Evolutionary conservation across 352 stramenopile genomes (phyloP).

Genomic region (Phytophthora syringae): DNA sequence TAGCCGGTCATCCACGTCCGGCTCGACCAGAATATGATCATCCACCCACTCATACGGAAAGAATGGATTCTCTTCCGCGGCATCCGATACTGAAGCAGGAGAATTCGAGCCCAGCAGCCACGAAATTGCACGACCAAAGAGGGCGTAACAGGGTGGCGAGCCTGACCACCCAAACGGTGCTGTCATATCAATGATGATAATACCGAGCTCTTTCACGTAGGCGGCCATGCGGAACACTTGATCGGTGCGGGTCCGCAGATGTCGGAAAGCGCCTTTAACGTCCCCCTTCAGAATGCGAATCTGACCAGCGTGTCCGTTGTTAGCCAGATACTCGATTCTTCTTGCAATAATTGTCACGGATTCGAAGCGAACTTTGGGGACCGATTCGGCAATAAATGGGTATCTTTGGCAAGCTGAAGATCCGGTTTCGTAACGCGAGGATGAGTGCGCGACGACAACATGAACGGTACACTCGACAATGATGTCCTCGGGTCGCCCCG

Average conservation of each 20-base stretch:
- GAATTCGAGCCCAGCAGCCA: slow-evolving; percentile 14
- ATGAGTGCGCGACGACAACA: too few species aligned
- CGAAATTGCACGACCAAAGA: slow-evolving; percentile 16
- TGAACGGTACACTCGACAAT: too few species aligned
- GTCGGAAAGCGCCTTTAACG: slow-evolving; percentile 17
- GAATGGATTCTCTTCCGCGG: slow-evolving; percentile 4
- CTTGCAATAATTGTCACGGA: slow-evolving; percentile 17
- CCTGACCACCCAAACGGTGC: slow-evolving; percentile 23
- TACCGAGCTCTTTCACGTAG: neutral
- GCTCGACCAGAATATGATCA: too few species aligned
- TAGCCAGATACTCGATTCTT: slow-evolving; percentile 11
- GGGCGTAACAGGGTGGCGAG: slow-evolving; percentile 9
- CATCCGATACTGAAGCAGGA: slow-evolving; percentile 1
- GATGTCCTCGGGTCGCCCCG: too few species aligned
- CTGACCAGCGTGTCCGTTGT: neutral
- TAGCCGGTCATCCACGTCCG: neutral
- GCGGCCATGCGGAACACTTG: slow-evolving; percentile 16
- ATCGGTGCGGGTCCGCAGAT: slow-evolving; percentile 1
- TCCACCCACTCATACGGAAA: slow-evolving; percentile 39
- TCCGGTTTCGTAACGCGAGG: too few species aligned
- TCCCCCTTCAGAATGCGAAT: slow-evolving; percentile 18
- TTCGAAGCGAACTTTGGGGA: slow-evolving; percentile 12
- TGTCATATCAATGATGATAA: slow-evolving; percentile 13
- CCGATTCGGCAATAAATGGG: slow-evolving; percentile 1
- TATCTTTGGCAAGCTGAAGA: too few species aligned